A percentile compares a stretch with the other conserved stretches of the same genome.
These are phyloP conservation scores for Aspergillus homomorphus DNA, from an alignment of 495 filamentous ascomycete species.

Conservation along the genomic window DNA sequence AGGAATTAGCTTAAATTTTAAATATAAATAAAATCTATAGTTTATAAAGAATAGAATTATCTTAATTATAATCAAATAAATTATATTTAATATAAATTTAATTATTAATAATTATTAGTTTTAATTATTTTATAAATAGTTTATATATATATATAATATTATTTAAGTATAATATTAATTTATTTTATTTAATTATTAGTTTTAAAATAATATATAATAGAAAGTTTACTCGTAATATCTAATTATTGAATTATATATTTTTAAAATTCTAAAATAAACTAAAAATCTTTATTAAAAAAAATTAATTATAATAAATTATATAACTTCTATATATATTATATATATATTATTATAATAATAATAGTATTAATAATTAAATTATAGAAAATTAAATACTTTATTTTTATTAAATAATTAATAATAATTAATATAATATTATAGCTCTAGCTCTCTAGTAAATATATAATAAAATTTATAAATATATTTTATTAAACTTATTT, in stretches of 20 bases:
- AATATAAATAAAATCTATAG: constrained; percentile 2
- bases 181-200: neutral
- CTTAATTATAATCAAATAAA: neutral
- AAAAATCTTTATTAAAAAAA: too few relatives aligned
- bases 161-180: neutral
- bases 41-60: constrained; percentile 1
- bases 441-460: neutral
- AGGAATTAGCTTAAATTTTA: neutral
- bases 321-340: constrained; percentile 1
- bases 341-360: neutral
- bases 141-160: neutral
- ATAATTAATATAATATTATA: constrained; percentile 1
- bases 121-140: neutral
- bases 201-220: neutral
- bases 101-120: too few relatives aligned
- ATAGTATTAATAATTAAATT: neutral
- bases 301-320: neutral
- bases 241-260: too few relatives aligned
- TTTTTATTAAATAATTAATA: neutral
- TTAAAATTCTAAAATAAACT: too few relatives aligned
- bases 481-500: constrained; percentile 1
- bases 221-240: too few relatives aligned
- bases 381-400: neutral
- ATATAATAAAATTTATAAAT: constrained; percentile 1
- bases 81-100: neutral